Evolutionary conservation across 768 basidiomycete species (phyloP).

Genomic region (Xerocomellus intermedius): DNA sequence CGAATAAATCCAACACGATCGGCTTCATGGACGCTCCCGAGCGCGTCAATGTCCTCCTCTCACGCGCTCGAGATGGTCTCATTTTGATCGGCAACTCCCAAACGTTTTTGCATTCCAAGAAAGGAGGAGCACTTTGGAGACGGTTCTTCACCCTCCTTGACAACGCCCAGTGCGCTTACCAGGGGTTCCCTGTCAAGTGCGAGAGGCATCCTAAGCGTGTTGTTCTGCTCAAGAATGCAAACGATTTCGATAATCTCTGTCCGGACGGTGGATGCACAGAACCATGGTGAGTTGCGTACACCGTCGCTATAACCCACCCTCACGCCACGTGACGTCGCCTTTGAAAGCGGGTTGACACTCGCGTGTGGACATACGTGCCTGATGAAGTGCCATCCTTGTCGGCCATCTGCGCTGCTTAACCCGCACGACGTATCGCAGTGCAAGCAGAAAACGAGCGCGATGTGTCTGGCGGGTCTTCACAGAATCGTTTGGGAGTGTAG

Average conservation of each 20-base stretch:
- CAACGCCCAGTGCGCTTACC: not conserved
- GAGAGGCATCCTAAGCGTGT: conserved; percentile 47
- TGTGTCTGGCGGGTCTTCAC: conserved; percentile 47
- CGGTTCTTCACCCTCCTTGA: conserved; percentile 7
- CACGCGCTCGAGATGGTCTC: conserved; percentile 59
- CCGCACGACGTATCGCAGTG: conserved; percentile 38
- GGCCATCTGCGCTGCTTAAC: conserved; percentile 39
- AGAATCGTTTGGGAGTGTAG: conserved; percentile 41
- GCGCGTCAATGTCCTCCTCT: conserved; percentile 68
- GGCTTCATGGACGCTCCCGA: conserved; percentile 70
- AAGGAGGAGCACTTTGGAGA: conserved; percentile 9
- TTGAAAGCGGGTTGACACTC: conserved; percentile 2
- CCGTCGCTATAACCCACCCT: too few species aligned
- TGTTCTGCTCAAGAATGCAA: conserved; percentile 36
- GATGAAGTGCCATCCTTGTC: conserved; percentile 54
- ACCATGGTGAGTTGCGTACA: conserved; percentile 46
- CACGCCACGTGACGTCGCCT: not conserved
- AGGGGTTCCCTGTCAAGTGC: conserved; percentile 53
- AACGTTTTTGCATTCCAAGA: conserved; percentile 4
- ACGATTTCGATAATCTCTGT: conserved; percentile 49
- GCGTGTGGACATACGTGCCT: conserved; percentile 46
- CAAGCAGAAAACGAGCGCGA: conserved; percentile 30
- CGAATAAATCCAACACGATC: conserved; percentile 53
- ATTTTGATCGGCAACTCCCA: conserved; percentile 61
- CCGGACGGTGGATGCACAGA: conserved; percentile 63